Evolutionary conservation across 257 asterid species (phyloP).

Genomic region (Solanum chilense): DNA sequence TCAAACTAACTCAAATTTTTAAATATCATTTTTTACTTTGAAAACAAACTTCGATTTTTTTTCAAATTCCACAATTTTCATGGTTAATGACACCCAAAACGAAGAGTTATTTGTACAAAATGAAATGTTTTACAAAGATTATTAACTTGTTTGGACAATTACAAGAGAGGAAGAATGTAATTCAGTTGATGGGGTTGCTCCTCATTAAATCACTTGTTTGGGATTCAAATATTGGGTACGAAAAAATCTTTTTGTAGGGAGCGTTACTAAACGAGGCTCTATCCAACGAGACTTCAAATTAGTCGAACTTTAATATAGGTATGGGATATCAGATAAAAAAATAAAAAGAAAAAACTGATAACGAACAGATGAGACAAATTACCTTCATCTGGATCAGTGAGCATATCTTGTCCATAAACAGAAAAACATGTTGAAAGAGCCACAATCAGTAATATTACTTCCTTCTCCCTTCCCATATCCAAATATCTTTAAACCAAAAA

Average conservation of each 20-base stretch:
- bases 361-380: neutral
- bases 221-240: too few species aligned
- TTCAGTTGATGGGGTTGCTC: too few species aligned
- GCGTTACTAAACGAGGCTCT: too few species aligned
- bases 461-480: neutral
- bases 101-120: neutral
- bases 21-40: neutral
- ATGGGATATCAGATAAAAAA: too few species aligned
- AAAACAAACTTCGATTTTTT: too few species aligned
- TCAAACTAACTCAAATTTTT: neutral
- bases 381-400: neutral
- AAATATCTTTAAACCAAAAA: neutral
- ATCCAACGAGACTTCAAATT: too few species aligned
- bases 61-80: neutral
- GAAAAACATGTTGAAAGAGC: neutral
- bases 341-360: neutral
- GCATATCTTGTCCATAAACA: neutral
- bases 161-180: neutral
- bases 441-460: neutral
- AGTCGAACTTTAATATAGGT: too few species aligned
- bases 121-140: neutral
- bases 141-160: neutral
- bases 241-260: too few species aligned
- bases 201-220: too few species aligned
- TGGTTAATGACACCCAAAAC: neutral